phyloP scores from a whole-genome alignment of 139 green algal genomes.

The Tetradesmus obliquus region DNA sequence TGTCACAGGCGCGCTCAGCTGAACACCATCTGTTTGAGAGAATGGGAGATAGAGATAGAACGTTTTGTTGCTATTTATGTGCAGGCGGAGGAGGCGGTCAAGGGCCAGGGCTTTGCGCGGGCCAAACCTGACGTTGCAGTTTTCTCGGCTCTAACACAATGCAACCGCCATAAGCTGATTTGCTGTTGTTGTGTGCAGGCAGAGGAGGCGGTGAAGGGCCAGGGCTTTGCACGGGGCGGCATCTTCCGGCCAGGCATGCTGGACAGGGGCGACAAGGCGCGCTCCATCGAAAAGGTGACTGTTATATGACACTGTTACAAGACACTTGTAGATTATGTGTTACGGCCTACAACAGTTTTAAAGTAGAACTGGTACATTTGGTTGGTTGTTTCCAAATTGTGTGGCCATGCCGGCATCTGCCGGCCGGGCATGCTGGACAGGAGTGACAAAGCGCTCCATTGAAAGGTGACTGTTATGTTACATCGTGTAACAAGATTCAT shows the following conservation, averaged over 20 bases:
- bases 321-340: no score
- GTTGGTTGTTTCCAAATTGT: neutral
- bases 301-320: neutral
- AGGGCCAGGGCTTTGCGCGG: neutral
- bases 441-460: neutral
- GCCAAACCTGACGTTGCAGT: no score
- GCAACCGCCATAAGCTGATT: neutral
- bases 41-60: no score
- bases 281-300: slow-evolving; percentile 32
- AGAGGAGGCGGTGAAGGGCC: slow-evolving; percentile 47
- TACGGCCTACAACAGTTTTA: no score
- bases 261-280: slow-evolving; percentile 44
- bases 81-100: no score
- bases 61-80: no score
- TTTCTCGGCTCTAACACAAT: no score
- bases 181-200: slow-evolving; percentile 32
- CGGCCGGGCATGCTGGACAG: slow-evolving; percentile 52
- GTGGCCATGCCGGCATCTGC: slow-evolving; percentile 45
- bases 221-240: slow-evolving; percentile 46
- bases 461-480: slow-evolving; percentile 36
- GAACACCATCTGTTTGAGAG: no score
- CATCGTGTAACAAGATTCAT: neutral
- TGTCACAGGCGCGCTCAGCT: no score
- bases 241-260: slow-evolving; percentile 59
- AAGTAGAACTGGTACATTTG: neutral